A percentile compares a stretch with the other conserved stretches of the same genome.
Evolutionary conservation across 768 basidiomycete species (phyloP).

Genomic region (Auriscalpium orientale): DNA sequence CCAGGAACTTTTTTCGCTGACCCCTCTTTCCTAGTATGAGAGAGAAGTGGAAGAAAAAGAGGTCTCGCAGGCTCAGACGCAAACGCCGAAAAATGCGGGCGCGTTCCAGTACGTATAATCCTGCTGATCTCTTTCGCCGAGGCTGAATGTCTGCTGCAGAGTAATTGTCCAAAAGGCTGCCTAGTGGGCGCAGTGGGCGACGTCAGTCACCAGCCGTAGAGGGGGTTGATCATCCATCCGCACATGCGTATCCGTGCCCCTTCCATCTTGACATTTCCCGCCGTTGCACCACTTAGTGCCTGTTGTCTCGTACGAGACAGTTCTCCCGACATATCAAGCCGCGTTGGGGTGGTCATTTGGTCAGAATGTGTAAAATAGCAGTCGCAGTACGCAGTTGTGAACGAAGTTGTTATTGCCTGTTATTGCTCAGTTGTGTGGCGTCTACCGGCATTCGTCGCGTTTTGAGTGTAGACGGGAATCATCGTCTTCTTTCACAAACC

Average conservation of each 20-base stretch:
- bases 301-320: conserved; percentile 3
- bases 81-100: conserved; percentile 96
- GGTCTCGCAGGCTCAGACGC: conserved; percentile 85
- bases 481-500: no score
- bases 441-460: no score
- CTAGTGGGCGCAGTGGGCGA: conserved; percentile 4
- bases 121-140: not conserved
- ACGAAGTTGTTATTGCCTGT: no score
- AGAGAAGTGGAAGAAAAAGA: conserved; percentile 98
- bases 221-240: not conserved
- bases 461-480: no score
- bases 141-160: conserved; percentile 20
- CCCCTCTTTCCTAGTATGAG: conserved; percentile 52
- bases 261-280: not conserved
- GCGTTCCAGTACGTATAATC: conserved; percentile 69
- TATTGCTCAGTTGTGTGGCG: no score
- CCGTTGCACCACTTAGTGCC: conserved; percentile 4
- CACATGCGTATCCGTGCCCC: not conserved
- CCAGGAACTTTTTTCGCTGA: not conserved
- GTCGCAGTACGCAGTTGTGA: not conserved
- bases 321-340: conserved; percentile 12
- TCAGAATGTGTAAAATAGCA: conserved; percentile 12
- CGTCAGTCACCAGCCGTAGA: not conserved
- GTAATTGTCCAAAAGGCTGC: conserved; percentile 22
- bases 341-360: conserved; percentile 13